Evolutionary conservation across 345 rosid genomes (phyloP).

Genomic region (Populus euphratica): DNA sequence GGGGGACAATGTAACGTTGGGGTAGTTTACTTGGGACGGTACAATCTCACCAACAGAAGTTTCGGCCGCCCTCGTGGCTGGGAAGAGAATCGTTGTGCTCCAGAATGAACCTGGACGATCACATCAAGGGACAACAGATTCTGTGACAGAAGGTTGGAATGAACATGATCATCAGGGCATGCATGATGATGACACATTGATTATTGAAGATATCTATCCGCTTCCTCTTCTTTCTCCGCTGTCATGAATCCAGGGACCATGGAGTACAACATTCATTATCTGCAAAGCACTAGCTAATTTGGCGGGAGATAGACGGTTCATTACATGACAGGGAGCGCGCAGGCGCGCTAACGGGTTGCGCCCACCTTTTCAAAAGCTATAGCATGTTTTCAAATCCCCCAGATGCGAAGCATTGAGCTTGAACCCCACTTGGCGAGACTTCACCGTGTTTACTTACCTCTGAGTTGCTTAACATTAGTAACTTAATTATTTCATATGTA

Average conservation of each 20-base stretch:
- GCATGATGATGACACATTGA: too few relatives aligned
- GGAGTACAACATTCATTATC: too few relatives aligned
- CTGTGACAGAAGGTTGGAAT: neutral
- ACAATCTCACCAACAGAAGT: neutral
- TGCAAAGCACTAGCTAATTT: too few relatives aligned
- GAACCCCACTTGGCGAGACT: neutral
- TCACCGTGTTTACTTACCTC: neutral
- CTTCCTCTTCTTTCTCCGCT: too few relatives aligned
- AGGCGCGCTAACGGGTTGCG: neutral
- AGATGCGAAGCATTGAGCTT: too few relatives aligned
- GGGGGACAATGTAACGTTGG: neutral
- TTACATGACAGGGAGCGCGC: neutral
- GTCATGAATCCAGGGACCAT: neutral
- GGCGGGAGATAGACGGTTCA: neutral
- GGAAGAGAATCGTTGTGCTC: neutral
- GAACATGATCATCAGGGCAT: neutral
- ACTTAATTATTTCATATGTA: neutral
- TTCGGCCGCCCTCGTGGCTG: neutral
- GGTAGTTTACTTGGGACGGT: neutral
- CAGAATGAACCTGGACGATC: neutral
- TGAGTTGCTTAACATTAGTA: neutral
- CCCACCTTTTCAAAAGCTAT: neutral
- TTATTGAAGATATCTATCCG: neutral
- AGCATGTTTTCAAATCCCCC: neutral
- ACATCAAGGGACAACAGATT: neutral